A percentile compares a stretch with the other conserved stretches of the same genome.
Conservation (phyloP, 2,329 filamentous ascomycete genomes). For the Akanthomyces muscarius region DNA sequence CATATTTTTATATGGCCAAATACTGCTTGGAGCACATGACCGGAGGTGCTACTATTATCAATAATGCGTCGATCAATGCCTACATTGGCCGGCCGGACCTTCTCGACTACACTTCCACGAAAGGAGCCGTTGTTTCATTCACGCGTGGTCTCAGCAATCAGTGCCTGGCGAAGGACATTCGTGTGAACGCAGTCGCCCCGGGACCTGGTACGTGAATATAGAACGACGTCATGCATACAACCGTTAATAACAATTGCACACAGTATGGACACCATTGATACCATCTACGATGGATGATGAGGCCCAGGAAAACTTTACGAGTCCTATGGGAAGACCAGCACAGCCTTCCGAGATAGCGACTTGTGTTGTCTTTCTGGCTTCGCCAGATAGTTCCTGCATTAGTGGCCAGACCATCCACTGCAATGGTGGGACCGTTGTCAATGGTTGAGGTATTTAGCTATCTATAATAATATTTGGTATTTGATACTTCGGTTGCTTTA, state of each 20-base stretch:
- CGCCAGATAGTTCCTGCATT: conserved; percentile 67
- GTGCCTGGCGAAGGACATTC: conserved; percentile 65
- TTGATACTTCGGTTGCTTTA: too few species aligned
- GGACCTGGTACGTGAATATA: conserved; percentile 47
- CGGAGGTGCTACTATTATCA: conserved; percentile 73
- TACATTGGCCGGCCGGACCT: conserved; percentile 78
- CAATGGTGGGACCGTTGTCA: conserved; percentile 48
- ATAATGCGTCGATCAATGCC: conserved; percentile 79
- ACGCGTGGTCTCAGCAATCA: conserved; percentile 75
- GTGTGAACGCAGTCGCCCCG: conserved; percentile 72
- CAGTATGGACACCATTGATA: conserved; percentile 72
- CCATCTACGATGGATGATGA: conserved; percentile 67
- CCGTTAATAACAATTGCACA: neutral
- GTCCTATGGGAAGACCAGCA: conserved; percentile 71
- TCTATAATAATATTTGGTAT: too few species aligned
- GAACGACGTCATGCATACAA: neutral
- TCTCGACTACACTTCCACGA: conserved; percentile 77
- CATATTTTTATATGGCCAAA: conserved; percentile 77
- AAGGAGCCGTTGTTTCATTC: conserved; percentile 75
- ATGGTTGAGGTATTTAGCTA: conserved; percentile 34
- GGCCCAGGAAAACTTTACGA: conserved; percentile 67
- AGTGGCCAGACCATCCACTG: conserved; percentile 63
- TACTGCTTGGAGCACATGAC: conserved; percentile 72
- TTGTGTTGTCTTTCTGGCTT: conserved; percentile 77
- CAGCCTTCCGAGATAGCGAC: conserved; percentile 81